Base-by-base conservation (phyloP, 2,329 filamentous ascomycete genomes). In the Pseudocercospora fuligena region DNA sequence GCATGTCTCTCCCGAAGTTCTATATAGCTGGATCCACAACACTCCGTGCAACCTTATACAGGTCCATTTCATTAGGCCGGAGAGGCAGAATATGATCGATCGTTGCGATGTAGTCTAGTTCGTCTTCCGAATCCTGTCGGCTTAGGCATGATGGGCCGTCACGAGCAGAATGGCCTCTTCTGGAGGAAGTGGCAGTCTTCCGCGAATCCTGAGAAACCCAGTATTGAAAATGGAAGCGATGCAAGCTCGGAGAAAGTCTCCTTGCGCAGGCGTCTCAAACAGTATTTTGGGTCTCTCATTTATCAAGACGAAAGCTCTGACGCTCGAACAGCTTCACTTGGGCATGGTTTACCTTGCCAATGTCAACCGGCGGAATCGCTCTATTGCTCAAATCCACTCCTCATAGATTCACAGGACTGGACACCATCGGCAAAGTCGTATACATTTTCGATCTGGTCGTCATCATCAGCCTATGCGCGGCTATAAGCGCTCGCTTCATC, bases 371-470 rank as follows among this genome's bases (percentile, higher is more conserved):
- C 21, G 83, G 82, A 54, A 74, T 85, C 16, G 76, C 80, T 14
- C 78, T 82, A 1, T 74, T 84, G 12, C 78, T 84, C 29, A 73
- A 79, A 3, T 74, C 80, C 33, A 77, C 81, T 51, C 83, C 82
- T 0, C 81, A 82, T 64, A 66, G 72, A 1, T 87, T 87, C 69
- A 72, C 73, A 0, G 85, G 85, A 21, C 80, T 87, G 16, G 77
- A 81, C 64, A 81, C 78, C 7, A 84, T 87, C 63, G 85, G 85
- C 21, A 82, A 83, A 29, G 70, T 83, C 65, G 79, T 86, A 68
- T 87, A 82, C 73, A 75, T 86, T 43, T 71, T 86, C 67, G 85
- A 85, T 71, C 76, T 87, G 4, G 69, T 84, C 66, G 74, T 84
- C 63, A 86, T 86, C 75, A 69, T 74, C 12, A 69, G 76, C 29